Evolutionary conservation across 306 rosid species (phyloP).

Genomic region (Vachellia collinsii): DNA sequence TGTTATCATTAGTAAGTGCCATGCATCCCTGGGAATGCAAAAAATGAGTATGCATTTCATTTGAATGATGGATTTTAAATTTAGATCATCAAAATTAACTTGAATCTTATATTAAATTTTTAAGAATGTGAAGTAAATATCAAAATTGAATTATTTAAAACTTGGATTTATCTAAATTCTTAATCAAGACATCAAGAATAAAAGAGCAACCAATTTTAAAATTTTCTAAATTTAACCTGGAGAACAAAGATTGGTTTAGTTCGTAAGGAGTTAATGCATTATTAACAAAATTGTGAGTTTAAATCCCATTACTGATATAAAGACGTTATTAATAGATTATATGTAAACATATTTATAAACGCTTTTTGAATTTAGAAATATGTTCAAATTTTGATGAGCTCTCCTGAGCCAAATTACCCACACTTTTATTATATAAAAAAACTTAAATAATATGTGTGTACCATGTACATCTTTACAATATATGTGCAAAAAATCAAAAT

Average conservation of each 20-base stretch:
- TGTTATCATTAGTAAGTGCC: not conserved
- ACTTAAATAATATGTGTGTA: not conserved
- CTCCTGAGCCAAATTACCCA: too few relatives aligned
- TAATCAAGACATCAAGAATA: not conserved
- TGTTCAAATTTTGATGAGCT: too few relatives aligned
- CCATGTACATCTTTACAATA: not conserved
- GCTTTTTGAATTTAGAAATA: too few relatives aligned
- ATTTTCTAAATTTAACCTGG: not conserved
- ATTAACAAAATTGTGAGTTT: too few relatives aligned
- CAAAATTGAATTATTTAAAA: not conserved
- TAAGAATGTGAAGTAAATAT: not conserved
- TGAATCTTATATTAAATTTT: not conserved
- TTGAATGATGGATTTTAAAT: too few relatives aligned
- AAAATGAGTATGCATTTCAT: too few relatives aligned
- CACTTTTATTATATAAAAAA: too few relatives aligned
- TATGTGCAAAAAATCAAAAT: not conserved
- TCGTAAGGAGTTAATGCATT: too few relatives aligned
- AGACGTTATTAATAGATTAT: too few relatives aligned
- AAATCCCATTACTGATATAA: too few relatives aligned
- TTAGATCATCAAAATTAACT: not conserved
- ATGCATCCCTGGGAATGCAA: not conserved
- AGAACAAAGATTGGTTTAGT: too few relatives aligned
- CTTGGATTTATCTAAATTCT: not conserved
- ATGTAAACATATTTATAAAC: too few relatives aligned
- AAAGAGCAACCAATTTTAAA: not conserved